Base-by-base conservation (phyloP, 2,329 filamentous ascomycete genomes). In the Aspergillus fischeri region DNA sequence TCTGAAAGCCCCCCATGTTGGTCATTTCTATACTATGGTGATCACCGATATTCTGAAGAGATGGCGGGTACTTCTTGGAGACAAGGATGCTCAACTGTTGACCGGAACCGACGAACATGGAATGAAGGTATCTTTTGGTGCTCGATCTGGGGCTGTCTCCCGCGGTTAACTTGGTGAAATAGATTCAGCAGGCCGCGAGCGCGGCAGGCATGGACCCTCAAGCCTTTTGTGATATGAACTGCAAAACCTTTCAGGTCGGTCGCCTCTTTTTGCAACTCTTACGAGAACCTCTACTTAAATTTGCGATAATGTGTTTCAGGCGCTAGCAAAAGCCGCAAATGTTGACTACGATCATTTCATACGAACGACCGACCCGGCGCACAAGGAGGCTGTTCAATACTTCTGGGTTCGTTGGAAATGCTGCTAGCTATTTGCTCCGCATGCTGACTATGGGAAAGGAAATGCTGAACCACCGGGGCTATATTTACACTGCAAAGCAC, bases 21-120 rank as follows among this genome's bases (percentile, higher is more conserved):
- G 94, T 48, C 94, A 99, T 75, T 81, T 99, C 59, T 97, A 96
- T 74, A 91, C 89, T 45, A 92, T 97, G 86, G 82, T 97, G 67
- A 83, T 99, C 48, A 83, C 91, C 62, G 94, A 99, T 75, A 87
- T 96, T 53, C 78, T 96, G 65, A 99, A 97, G 76, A 84, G 94
- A 76, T 99, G 92, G 91, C 86, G 95, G 70, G 78, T 85, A 32
- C 81, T 99, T 52, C 85, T 88, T 59, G 90, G 90, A 41, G 78
- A 85, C 29, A 77, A 61, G 5, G 68, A 81, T 50, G 88, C 92
- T 3, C 81, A 91, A 61, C 79, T 99, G 14, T 87, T 89, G 66
- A 99, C 94, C 1, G 94, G 94, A 57, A 97, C 92, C 38, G 94
- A 99, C 73, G 94, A 99, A 75, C 93, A 99, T 78, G 94, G 94